Conservation (phyloP, 768 basidiomycete species). For the Leccinum sublutescens region DNA sequence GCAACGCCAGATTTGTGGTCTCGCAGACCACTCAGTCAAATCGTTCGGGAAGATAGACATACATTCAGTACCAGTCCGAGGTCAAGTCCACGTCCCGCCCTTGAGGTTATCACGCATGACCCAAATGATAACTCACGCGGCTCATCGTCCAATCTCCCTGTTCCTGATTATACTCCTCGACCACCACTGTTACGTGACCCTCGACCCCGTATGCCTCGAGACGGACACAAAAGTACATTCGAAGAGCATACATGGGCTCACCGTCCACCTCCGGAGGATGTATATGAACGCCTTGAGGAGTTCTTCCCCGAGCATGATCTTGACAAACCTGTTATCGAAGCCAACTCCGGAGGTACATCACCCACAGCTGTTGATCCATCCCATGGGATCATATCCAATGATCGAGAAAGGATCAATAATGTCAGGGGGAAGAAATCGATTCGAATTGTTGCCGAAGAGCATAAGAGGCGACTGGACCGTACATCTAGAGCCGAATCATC, state of each 20-base stretch:
- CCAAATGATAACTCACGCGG: slow-evolving; percentile 14
- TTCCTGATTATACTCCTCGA: slow-evolving; percentile 16
- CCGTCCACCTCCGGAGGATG: slow-evolving; percentile 88
- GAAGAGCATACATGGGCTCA: slow-evolving; percentile 82
- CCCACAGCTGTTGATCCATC: slow-evolving; percentile 62
- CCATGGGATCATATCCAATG: slow-evolving; percentile 36
- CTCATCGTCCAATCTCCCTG: slow-evolving; percentile 20
- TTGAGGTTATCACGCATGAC: slow-evolving; percentile 31
- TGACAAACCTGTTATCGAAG: slow-evolving; percentile 93
- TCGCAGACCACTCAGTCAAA: slow-evolving; percentile 31
- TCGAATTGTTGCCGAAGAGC: slow-evolving; percentile 85
- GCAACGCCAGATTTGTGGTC: slow-evolving; percentile 32
- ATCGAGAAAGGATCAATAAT: slow-evolving; percentile 40
- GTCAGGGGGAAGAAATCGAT: slow-evolving; percentile 85
- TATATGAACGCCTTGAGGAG: slow-evolving; percentile 88
- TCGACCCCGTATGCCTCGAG: slow-evolving; percentile 28
- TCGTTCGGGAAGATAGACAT: slow-evolving; percentile 21
- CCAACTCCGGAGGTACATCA: slow-evolving; percentile 73
- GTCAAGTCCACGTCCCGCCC: slow-evolving; percentile 27
- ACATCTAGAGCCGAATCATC: slow-evolving; percentile 58
- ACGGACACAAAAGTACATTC: slow-evolving; percentile 47
- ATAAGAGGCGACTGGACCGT: slow-evolving; percentile 73
- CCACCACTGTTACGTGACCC: slow-evolving; percentile 13
- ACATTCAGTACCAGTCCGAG: slow-evolving; percentile 15
- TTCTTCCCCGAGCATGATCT: slow-evolving; percentile 97